Conservation (phyloP, 163 green algal species). For the Trebouxia gelatinosa region DNA sequence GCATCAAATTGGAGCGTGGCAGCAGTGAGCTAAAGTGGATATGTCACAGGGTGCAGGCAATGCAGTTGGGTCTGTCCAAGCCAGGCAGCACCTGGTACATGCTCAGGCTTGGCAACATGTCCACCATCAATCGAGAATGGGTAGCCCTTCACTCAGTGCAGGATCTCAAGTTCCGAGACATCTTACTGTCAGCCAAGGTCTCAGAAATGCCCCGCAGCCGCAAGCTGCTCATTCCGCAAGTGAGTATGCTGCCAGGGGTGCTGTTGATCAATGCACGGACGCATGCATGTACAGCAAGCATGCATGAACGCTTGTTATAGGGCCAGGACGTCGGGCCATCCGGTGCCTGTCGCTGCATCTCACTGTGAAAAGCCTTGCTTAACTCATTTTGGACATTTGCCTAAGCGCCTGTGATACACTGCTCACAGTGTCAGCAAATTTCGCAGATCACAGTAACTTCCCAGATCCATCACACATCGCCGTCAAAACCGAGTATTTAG, state of each 20-base stretch:
- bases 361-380: background rate
- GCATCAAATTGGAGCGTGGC: background rate
- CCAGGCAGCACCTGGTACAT: slow-evolving; percentile 63
- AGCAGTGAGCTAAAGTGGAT: background rate
- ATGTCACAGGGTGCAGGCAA: slow-evolving; percentile 40
- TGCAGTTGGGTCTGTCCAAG: slow-evolving; percentile 34
- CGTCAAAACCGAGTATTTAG: too few species aligned
- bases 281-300: background rate
- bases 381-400: background rate
- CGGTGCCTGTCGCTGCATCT: background rate
- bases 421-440: background rate
- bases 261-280: too few species aligned
- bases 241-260: background rate
- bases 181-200: slow-evolving; percentile 57
- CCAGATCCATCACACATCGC: too few species aligned
- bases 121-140: slow-evolving; percentile 89
- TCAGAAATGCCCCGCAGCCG: background rate
- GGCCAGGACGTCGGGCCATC: background rate
- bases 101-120: slow-evolving; percentile 76
- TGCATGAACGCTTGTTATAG: background rate
- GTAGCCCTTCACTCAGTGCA: slow-evolving; percentile 72
- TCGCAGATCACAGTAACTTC: background rate
- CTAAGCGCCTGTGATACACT: background rate
- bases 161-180: slow-evolving; percentile 68
- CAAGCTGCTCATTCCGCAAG: slow-evolving; percentile 18